Evolutionary conservation across 495 filamentous ascomycete genomes (phyloP).

Genomic region (Entonaema liquescens): DNA sequence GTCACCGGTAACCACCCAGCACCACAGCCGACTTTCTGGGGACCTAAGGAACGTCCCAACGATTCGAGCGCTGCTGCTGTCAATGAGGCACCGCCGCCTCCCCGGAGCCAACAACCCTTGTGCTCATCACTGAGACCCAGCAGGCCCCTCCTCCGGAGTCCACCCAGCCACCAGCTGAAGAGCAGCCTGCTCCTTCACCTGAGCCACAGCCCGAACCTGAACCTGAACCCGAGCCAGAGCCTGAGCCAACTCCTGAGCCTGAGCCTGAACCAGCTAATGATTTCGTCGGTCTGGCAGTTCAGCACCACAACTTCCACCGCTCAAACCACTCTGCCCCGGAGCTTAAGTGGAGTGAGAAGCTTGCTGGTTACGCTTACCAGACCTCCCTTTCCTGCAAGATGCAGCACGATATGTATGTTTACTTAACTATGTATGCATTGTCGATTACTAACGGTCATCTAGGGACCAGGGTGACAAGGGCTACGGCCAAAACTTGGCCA

Average conservation of each 20-base stretch:
- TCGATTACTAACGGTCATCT: constrained; percentile 32
- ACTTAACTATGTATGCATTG: background rate
- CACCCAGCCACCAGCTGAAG: background rate
- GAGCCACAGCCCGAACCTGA: background rate
- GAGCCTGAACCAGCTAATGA: constrained; percentile 15
- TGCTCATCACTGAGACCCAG: constrained; percentile 38
- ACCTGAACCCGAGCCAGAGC: constrained; percentile 17
- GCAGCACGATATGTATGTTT: constrained; percentile 76
- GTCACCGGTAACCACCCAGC: constrained; percentile 54
- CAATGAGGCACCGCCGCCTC: constrained; percentile 25
- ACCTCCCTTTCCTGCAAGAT: constrained; percentile 70
- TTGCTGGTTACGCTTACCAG: constrained; percentile 67
- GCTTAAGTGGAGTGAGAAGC: constrained; percentile 68
- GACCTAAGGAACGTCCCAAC: constrained; percentile 13
- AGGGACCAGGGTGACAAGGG: constrained; percentile 64
- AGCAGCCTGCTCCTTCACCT: background rate
- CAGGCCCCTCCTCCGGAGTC: background rate
- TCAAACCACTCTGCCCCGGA: constrained; percentile 77
- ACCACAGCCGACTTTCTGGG: constrained; percentile 29
- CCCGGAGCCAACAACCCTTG: constrained; percentile 14
- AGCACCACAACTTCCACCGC: constrained; percentile 88
- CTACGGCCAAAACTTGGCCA: constrained; percentile 88
- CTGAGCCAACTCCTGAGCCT: background rate
- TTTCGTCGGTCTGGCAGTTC: constrained; percentile 62
- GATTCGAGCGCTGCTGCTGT: constrained; percentile 1